Conservation (phyloP, 352 stramenopile species). For the Peronospora belbahrii region DNA sequence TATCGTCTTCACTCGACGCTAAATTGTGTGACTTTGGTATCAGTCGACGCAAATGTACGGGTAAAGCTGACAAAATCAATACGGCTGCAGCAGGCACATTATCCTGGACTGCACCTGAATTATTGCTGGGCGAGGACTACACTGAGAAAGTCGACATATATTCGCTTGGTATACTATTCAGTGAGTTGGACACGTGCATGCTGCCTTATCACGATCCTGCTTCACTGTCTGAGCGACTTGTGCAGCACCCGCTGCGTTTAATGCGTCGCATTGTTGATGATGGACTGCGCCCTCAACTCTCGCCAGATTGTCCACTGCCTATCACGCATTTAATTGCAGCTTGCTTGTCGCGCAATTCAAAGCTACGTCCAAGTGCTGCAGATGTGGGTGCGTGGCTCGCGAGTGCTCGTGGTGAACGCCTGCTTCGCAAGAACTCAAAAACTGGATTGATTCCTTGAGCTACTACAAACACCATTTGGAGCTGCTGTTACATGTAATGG, state of each 20-base stretch:
- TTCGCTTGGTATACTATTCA: conserved; percentile 64
- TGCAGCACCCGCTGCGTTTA: conserved; percentile 45
- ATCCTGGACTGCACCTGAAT: conserved; percentile 55
- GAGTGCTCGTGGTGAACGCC: conserved; percentile 25
- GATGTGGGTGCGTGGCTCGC: conserved; percentile 39
- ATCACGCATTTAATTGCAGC: conserved; percentile 49
- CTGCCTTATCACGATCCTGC: conserved; percentile 56
- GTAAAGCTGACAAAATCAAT: conserved; percentile 25
- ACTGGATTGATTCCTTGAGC: conserved; percentile 18
- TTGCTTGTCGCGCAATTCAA: conserved; percentile 47
- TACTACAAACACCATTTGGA: neutral
- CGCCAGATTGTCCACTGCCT: conserved; percentile 40
- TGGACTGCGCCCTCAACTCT: conserved; percentile 45
- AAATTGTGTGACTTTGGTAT: conserved; percentile 56
- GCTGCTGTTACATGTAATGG: neutral
- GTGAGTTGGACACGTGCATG: conserved; percentile 63
- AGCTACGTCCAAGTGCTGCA: conserved; percentile 37
- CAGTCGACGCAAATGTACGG: conserved; percentile 43
- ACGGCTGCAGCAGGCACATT: conserved; percentile 48
- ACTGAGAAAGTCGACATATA: conserved; percentile 75
- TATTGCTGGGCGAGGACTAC: conserved; percentile 60
- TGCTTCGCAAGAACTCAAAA: conserved; percentile 32
- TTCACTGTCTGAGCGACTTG: conserved; percentile 33
- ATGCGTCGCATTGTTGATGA: conserved; percentile 58
- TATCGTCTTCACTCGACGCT: conserved; percentile 41